Conservation (phyloP, 1,284 basidiomycete genomes). For the Naganishia liquefaciens region DNA sequence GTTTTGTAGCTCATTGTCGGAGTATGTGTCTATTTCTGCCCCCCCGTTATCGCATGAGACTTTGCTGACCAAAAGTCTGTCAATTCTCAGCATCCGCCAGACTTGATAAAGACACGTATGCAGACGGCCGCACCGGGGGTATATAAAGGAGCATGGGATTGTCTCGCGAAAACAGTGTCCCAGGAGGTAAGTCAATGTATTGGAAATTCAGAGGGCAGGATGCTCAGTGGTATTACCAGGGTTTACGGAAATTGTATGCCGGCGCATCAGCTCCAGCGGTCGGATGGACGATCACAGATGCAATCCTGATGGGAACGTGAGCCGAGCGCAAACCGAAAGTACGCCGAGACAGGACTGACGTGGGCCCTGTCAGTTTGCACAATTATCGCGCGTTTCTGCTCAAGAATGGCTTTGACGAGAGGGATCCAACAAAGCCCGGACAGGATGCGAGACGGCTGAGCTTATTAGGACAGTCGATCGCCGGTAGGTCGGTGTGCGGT, state of each 20-base stretch:
- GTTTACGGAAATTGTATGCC: slow-evolving; percentile 51
- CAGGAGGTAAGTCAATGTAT: slow-evolving; percentile 37
- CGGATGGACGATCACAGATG: slow-evolving; percentile 54
- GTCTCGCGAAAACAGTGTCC: slow-evolving; percentile 45
- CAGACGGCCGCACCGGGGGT: slow-evolving; percentile 52
- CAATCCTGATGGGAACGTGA: slow-evolving; percentile 53
- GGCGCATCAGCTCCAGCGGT: slow-evolving; percentile 53
- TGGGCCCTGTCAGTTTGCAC: slow-evolving; percentile 43
- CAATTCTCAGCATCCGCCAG: slow-evolving; percentile 11
- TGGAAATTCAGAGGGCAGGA: neutral
- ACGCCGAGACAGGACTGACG: too few species aligned
- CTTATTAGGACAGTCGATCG: slow-evolving; percentile 48
- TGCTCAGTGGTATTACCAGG: slow-evolving; percentile 29
- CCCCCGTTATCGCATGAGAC: neutral
- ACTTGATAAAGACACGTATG: slow-evolving; percentile 35
- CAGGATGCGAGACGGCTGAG: slow-evolving; percentile 41
- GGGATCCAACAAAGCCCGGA: slow-evolving; percentile 21
- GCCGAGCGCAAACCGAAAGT: slow-evolving; percentile 11
- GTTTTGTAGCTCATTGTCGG: slow-evolving; percentile 31
- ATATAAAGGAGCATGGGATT: slow-evolving; percentile 50
- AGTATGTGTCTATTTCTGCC: neutral
- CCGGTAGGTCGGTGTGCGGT: slow-evolving; percentile 38
- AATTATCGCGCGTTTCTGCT: slow-evolving; percentile 51
- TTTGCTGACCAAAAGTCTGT: neutral
- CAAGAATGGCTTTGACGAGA: slow-evolving; percentile 42